Percentiles rank a stretch among this genome's conserved stretches.
Evolutionary conservation across 2,329 filamentous ascomycete genomes (phyloP).

Genomic region (Plectosphaerella sp.): DNA sequence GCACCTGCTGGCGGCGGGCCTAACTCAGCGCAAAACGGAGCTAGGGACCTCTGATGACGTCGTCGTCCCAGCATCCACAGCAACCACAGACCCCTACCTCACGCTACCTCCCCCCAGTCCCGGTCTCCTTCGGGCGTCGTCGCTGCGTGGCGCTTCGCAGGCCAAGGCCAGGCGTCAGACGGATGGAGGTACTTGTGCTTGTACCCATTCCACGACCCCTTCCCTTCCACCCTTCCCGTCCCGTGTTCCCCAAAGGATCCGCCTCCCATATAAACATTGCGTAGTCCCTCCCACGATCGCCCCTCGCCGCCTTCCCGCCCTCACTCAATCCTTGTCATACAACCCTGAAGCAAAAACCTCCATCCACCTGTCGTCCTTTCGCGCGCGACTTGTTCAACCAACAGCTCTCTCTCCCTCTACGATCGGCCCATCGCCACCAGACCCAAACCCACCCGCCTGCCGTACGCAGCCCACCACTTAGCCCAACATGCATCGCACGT

Average conservation of each 20-base stretch:
- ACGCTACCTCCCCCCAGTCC: neutral
- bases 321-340: slow-evolving; percentile 4
- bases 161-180: too few relatives aligned
- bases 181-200: neutral
- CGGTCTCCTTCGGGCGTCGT: neutral
- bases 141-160: too few relatives aligned
- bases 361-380: neutral
- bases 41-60: slow-evolving; percentile 12
- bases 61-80: slow-evolving; percentile 7
- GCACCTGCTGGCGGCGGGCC: neutral
- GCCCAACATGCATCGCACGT: slow-evolving; percentile 84
- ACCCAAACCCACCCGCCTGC: neutral
- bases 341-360: slow-evolving; percentile 6
- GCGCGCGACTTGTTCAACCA: neutral
- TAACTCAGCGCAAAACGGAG: slow-evolving; percentile 4
- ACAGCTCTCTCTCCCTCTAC: neutral
- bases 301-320: neutral
- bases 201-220: neutral
- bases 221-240: neutral
- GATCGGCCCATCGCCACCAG: neutral
- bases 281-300: slow-evolving; percentile 1
- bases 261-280: slow-evolving; percentile 4
- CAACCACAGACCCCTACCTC: slow-evolving; percentile 8
- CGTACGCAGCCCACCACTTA: slow-evolving; percentile 15
- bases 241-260: neutral